phyloP scores from a whole-genome alignment of 306 rosid genomes.

The Hylodesmum podocarpum region DNA sequence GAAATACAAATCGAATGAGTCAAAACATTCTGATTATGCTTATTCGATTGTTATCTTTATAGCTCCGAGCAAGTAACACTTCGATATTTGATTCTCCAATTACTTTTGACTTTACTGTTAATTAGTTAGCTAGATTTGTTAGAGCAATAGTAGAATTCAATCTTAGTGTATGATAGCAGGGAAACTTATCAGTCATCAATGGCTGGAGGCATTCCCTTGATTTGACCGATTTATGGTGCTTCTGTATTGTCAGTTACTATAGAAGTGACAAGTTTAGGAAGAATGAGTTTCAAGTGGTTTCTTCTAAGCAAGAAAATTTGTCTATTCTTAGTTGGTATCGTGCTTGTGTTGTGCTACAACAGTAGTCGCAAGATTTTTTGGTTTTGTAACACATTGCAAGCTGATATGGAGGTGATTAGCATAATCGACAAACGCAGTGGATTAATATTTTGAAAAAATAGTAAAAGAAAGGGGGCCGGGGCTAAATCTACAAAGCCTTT shows the following conservation, averaged over 20 bases:
- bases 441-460: not conserved
- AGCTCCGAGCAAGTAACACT: not conserved
- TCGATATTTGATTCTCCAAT: not conserved
- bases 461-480: not conserved
- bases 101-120: not conserved
- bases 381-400: not conserved
- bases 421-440: not conserved
- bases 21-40: constrained; percentile 2
- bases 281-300: constrained; percentile 10
- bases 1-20: not conserved
- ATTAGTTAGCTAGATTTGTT: not conserved
- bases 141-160: constrained; percentile 21
- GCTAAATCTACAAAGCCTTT: not conserved
- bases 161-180: not conserved
- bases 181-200: not conserved
- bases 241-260: not conserved
- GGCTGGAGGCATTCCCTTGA: not conserved
- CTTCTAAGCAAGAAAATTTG: not conserved
- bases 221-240: not conserved
- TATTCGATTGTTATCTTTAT: not conserved
- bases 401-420: not conserved
- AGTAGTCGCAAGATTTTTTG: not conserved
- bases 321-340: not conserved
- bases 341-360: not conserved
- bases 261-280: not conserved